These are phyloP conservation scores for Diversispora eburnea DNA, from an alignment of 192 early-diverging fungal genomes.

Conservation along the genomic window DNA sequence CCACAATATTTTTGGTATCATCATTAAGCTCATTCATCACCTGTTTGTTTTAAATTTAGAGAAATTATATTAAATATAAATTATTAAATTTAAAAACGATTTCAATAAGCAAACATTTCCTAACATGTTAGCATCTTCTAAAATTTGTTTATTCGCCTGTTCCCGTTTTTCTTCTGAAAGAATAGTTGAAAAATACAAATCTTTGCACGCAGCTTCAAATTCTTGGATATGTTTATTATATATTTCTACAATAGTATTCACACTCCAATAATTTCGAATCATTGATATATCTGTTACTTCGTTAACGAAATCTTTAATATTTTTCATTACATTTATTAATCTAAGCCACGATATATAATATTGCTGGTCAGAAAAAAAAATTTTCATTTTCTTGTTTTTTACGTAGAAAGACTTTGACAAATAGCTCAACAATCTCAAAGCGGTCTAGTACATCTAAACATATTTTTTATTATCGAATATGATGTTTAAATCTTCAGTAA, in stretches of 20 bases:
- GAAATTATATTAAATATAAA: neutral
- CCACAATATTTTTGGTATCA: no score
- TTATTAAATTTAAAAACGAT: neutral
- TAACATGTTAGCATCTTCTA: neutral
- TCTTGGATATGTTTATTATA: neutral
- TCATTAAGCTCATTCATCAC: neutral
- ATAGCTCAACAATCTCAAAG: neutral
- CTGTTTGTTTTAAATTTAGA: neutral
- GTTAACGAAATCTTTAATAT: slow-evolving; percentile 6
- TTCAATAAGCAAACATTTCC: neutral
- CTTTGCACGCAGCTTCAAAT: neutral
- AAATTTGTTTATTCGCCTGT: neutral
- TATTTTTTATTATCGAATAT: neutral
- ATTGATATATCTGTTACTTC: neutral
- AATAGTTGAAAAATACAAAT: slow-evolving; percentile 6
- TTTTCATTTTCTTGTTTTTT: neutral
- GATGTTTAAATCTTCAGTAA: no score
- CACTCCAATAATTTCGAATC: slow-evolving; percentile 2
- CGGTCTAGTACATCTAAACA: neutral
- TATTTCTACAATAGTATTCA: neutral
- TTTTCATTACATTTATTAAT: neutral
- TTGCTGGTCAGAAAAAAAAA: slow-evolving; percentile 12
- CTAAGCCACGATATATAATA: slow-evolving; percentile 7
- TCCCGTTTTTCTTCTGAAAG: neutral
- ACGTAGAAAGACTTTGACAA: neutral